Evolutionary conservation across 345 rosid species (phyloP), one percentile per base, ranked within the genome.

Genomic region (Jatropha curcas): DNA sequence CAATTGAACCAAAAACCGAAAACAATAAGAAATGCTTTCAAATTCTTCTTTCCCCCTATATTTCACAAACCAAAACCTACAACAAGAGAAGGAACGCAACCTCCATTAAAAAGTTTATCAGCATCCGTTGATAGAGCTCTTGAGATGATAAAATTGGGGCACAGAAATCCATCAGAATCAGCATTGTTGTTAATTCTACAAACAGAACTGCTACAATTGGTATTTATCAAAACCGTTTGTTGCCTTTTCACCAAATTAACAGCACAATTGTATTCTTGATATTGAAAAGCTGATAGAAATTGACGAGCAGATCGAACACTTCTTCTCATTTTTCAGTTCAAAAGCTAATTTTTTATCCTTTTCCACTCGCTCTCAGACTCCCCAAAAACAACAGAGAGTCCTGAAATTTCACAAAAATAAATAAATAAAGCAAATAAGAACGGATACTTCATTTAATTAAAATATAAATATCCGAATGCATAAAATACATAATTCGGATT

Each of bases 51-150:
- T 16, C 24, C 71, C 33, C 30, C 16, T 1, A 27, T 37, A 8
- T 31, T 37, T 8, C 14, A 17, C 13, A 17, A 17, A 34, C 19
- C 12, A 59, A 63, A 66, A 67, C 45, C 10, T 35, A 35, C 35
- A 50, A 20, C 13, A 58, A 63, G 10, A 11, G 60, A 46, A 7
- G 1, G 8, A 74, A 72, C 13, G 41, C 5, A 61, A 89, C 94
- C 94, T 80, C 81, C 76, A 60, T 56, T 39, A 52, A 83, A 59
- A 60, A 73, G 77, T 39, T 67, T 81, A 43, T 77, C 75, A 72
- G 84, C 85, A 60, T 84, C 88, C 1, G 86, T 83, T 46, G 93
- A 82, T 62, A 89, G 62, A 73, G 85, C 74, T 72, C 88, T 89
- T 4, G 77, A 80, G 72, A 70, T 52, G 28, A 77, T 41, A 31